These are phyloP conservation scores for Thymus quinquecostatus DNA, from an alignment of 257 asterid genomes.

Conservation along the genomic window DNA sequence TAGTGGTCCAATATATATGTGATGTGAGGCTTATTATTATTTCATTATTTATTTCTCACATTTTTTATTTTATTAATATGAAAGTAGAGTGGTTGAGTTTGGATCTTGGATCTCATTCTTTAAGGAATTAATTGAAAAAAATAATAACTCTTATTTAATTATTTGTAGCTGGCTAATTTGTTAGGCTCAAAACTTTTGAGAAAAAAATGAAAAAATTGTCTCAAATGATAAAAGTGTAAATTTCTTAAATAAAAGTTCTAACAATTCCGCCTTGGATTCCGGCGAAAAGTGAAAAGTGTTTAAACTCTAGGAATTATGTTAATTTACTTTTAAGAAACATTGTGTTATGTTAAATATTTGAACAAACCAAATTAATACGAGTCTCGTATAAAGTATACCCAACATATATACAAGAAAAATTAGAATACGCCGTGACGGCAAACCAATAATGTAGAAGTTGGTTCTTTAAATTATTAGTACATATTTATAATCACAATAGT, in stretches of 20 bases:
- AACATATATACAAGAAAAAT: too few relatives aligned
- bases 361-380: too few relatives aligned
- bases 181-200: not conserved
- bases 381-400: too few relatives aligned
- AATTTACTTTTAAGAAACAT: not conserved
- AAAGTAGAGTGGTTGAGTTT: not conserved
- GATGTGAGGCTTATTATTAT: conserved; percentile 20
- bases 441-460: too few relatives aligned
- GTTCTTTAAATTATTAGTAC: too few relatives aligned
- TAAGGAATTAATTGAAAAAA: conserved; percentile 24
- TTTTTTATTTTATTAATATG: not conserved
- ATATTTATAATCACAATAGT: too few relatives aligned
- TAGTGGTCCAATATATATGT: conserved; percentile 9
- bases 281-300: conserved; percentile 35
- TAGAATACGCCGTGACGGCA: too few relatives aligned
- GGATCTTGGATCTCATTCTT: not conserved
- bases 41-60: not conserved
- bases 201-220: not conserved
- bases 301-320: not conserved
- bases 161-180: conserved; percentile 13
- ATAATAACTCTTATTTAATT: conserved; percentile 14
- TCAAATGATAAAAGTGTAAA: conserved; percentile 19
- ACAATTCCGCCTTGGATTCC: conserved; percentile 40
- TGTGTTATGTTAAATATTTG: not conserved
- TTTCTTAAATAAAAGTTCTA: not conserved